Evolutionary conservation across 805 yeast species (phyloP), one percentile per base, ranked within the genome.

Genomic region (Wilhelminamyces savonicus): DNA sequence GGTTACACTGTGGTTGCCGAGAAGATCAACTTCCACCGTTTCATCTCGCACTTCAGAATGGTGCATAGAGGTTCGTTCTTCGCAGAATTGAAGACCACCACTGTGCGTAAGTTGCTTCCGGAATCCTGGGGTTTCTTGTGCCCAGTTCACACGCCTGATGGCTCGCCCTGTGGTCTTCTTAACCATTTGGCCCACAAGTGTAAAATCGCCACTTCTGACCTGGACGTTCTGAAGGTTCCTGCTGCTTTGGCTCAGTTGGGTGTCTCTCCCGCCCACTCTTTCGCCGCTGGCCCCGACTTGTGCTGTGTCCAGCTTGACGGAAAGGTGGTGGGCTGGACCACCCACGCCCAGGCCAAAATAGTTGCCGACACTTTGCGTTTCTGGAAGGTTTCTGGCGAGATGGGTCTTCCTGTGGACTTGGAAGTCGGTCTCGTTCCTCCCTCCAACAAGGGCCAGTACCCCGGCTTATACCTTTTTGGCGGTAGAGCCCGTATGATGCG

Each of bases 131-230:
- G 98, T 3, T 92, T 92, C 74, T 63, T 92, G 46, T 92, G 98
- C 64, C 98, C 98, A 9, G 98, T 92, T 15, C 98, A 92, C 59
- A 92, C 98, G 10, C 98, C 98, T 5, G 98, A 92, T 81, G 98
- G 98, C 47, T 83, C 97, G 29, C 98, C 98, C 13, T 92, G 98
- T 78, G 98, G 98, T 67, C 70, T 92, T 56, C 68, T 92, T 50
- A 92, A 92, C 62, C 98, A 92, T 71, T 78, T 92, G 65, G 82
- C 97, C 7, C 97, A 92, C 63, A 87, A 85, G 59, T 92, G 98
- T 71, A 70, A 72, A 46, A 82, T 92, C 37, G 76, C 95, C 5
- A 88, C 97, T 7, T 56, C 59, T 24, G 78, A 77, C 15, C 63
- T 82, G 4, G 94, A 88, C 51, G 90, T 81, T 12, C 71, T 85